Conservation (phyloP, 371 early-diverging fungal species). For the Circinella minor region DNA sequence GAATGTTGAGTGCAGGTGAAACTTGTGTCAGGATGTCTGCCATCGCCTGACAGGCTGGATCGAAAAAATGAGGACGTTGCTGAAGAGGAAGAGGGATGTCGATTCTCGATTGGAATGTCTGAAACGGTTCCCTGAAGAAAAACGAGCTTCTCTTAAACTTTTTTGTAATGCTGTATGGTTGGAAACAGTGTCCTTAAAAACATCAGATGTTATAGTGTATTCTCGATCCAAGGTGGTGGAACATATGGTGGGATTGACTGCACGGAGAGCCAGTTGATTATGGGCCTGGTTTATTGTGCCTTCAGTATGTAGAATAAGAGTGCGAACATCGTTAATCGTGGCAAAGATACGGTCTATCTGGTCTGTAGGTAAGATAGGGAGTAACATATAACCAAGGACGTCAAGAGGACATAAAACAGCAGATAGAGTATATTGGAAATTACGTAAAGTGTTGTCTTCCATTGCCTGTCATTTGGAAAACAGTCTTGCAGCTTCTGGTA, state of each 20-base stretch:
- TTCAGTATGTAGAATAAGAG: slow-evolving; percentile 10
- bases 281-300: slow-evolving; percentile 10
- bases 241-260: slow-evolving; percentile 11
- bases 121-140: no score
- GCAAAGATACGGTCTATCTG: slow-evolving; percentile 8
- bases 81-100: not conserved
- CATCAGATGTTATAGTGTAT: not conserved
- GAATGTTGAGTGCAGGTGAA: not conserved
- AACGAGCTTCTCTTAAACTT: not conserved
- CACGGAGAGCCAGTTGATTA: slow-evolving; percentile 21
- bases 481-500: not conserved
- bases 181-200: not conserved
- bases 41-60: not conserved
- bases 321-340: slow-evolving; percentile 18
- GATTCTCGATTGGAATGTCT: not conserved
- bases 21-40: not conserved
- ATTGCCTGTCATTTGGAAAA: not conserved
- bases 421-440: slow-evolving; percentile 17
- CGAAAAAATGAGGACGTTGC: not conserved
- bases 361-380: not conserved
- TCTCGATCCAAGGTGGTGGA: not conserved
- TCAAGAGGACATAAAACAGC: slow-evolving; percentile 20
- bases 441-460: slow-evolving; percentile 13
- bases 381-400: slow-evolving; percentile 12
- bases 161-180: not conserved